Conservation (phyloP, 169 alveolate species). For the Plasmodium vinckei region DNA sequence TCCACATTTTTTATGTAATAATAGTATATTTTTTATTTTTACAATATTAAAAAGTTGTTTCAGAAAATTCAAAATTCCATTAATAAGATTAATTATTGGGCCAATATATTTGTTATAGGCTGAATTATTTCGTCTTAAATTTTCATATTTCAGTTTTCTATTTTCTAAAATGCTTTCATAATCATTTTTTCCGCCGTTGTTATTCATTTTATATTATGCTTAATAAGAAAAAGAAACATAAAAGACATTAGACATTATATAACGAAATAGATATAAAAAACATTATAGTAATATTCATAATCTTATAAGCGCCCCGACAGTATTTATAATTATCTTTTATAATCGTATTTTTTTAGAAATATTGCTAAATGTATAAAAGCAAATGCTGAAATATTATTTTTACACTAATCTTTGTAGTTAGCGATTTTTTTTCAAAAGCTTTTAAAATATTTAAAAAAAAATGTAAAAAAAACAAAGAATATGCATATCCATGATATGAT, state of each 20-base stretch:
- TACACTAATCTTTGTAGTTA: too few relatives aligned
- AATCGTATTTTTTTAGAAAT: too few relatives aligned
- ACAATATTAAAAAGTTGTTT: slow-evolving; percentile 53
- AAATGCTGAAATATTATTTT: too few relatives aligned
- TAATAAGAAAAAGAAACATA: neutral
- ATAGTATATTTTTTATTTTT: slow-evolving; percentile 1
- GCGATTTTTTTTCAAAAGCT: too few relatives aligned
- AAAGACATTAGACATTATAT: slow-evolving; percentile 11
- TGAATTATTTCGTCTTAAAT: slow-evolving; percentile 24
- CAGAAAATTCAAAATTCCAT: slow-evolving; percentile 29
- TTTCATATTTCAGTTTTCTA: slow-evolving; percentile 54
- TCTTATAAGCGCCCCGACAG: too few relatives aligned
- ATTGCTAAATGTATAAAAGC: too few relatives aligned
- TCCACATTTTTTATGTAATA: neutral
- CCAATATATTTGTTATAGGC: slow-evolving; percentile 24
- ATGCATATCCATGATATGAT: too few relatives aligned
- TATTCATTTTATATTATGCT: slow-evolving; percentile 54
- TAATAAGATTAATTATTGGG: slow-evolving; percentile 44
- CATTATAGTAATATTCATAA: too few relatives aligned
- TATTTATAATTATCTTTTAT: too few relatives aligned
- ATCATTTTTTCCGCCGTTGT: slow-evolving; percentile 7
- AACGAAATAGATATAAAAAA: neutral
- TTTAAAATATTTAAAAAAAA: too few relatives aligned
- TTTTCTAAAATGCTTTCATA: slow-evolving; percentile 61
- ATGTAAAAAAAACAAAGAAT: too few relatives aligned